Evolutionary conservation across 768 basidiomycete species (phyloP), one percentile per base, ranked within the genome.

Genomic region (Boletales sp.): DNA sequence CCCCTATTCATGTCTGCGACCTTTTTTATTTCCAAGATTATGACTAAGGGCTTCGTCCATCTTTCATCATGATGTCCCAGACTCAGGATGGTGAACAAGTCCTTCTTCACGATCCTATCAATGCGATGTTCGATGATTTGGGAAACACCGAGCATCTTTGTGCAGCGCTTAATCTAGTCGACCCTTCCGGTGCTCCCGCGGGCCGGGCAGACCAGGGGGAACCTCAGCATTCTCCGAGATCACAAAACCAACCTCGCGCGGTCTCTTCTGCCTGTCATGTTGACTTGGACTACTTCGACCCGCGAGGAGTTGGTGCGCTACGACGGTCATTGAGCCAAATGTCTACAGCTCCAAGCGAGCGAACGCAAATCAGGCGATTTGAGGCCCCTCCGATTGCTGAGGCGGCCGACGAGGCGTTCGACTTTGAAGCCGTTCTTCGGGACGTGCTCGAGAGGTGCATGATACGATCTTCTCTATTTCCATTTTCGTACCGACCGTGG

Each of bases 201-300:
- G 32, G 51, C 42, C 35, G 7, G n/a, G 8, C 15, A n/a, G 41
- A 15, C 30, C 27, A 27, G 27, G 34, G 34, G 36, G 45, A 39
- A 3, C 19, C 30, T 18, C 54, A 45, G 24, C 5, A 24, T 24
- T 24, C 24, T 24, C 24, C 44, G 24, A 30, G 21, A 9, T 19
- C 50, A 47, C 14, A 4, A 29, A 29, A 13, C 29, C 32, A 43
- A 37, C 45, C 49, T 31, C 50, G 48, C 9, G 38, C 55, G 1
- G 14, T 5, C 3, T 45, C 61, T 9, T 41, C 4, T n/a, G 29
- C 52, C 13, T 74, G 69, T 43, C 69, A 59, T 48, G 74, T 79
- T 4, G 63, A 69, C 21, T 49, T 79, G 17, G 77, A 75, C 40
- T 74, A 73, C 54, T 83, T 84, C 56, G 82, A 85, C 61, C 80